A percentile compares a stretch with the other conserved stretches of the same genome.
Evolutionary conservation across 139 green algal genomes (phyloP).

Genomic region (Tetradesmus lagerheimii): DNA sequence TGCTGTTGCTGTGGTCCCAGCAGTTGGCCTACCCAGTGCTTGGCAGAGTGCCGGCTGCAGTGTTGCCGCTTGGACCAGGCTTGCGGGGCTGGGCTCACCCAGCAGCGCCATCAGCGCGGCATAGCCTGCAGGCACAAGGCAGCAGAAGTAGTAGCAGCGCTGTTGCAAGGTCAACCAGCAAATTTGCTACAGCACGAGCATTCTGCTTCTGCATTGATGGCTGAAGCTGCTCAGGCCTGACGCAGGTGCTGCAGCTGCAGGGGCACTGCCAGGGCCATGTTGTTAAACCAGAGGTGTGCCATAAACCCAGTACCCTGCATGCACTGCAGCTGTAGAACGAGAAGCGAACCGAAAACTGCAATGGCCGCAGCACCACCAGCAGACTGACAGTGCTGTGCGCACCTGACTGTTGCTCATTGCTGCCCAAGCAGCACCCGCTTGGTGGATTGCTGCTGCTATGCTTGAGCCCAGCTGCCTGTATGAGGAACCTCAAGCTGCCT

Average conservation of each 20-base stretch:
- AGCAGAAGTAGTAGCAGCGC: not conserved
- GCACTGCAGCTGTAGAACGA: not conserved
- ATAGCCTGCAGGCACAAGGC: constrained; percentile 27
- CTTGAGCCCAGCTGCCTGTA: constrained; percentile 54
- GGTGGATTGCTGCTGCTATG: constrained; percentile 26
- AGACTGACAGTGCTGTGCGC: not conserved
- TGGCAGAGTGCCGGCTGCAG: constrained; percentile 48
- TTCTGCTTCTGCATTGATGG: too few relatives aligned
- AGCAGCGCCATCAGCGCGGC: constrained; percentile 41
- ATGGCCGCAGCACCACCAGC: not conserved
- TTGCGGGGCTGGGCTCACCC: constrained; percentile 34
- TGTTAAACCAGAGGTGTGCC: too few relatives aligned
- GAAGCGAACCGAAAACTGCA: not conserved
- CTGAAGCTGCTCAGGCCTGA: too few relatives aligned
- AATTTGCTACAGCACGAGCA: not conserved
- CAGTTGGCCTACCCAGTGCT: constrained; percentile 29
- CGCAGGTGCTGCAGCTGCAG: too few relatives aligned
- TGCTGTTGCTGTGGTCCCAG: not conserved
- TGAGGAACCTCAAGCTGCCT: constrained; percentile 53
- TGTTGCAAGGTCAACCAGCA: not conserved
- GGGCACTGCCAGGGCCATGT: too few relatives aligned
- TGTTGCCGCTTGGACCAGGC: not conserved
- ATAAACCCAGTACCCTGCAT: too few relatives aligned
- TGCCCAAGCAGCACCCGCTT: not conserved
- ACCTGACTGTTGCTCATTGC: not conserved